Conservation (phyloP, 139 green algal species). For the Eudorina sp. region DNA sequence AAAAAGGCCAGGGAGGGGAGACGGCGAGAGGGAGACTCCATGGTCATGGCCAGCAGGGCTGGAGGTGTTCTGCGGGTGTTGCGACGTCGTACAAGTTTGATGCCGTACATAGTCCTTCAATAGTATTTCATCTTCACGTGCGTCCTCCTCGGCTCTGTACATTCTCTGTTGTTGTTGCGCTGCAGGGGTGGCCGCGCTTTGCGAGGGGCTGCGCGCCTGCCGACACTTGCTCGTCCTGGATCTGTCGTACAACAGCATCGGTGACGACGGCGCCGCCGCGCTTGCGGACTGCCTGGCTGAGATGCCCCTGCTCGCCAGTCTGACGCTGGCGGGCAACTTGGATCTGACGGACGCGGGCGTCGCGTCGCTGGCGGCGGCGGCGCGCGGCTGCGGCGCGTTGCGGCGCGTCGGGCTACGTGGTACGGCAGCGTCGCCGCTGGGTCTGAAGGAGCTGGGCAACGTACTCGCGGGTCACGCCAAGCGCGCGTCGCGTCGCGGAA, state of each 20-base stretch:
- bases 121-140: too few species aligned
- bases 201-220: slow-evolving; percentile 18
- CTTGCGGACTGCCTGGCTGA: background rate
- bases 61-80: too few species aligned
- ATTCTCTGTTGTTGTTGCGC: too few species aligned
- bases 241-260: slow-evolving; percentile 32
- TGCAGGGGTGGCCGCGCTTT: slow-evolving; percentile 18
- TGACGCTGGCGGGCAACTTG: slow-evolving; percentile 10
- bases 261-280: slow-evolving; percentile 7
- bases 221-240: slow-evolving; percentile 22
- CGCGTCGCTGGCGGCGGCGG: slow-evolving; percentile 9
- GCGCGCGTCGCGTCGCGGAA: background rate
- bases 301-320: background rate
- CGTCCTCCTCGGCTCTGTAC: too few species aligned
- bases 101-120: too few species aligned
- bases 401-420: slow-evolving; percentile 32
- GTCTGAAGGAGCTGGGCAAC: background rate
- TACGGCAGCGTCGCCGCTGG: background rate
- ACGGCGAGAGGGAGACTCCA: too few species aligned
- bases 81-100: too few species aligned
- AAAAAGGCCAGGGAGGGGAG: too few species aligned
- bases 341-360: slow-evolving; percentile 8
- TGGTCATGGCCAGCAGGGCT: too few species aligned
- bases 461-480: background rate
- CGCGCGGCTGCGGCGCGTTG: background rate